A percentile compares a stretch with the other conserved stretches of the same genome.
Conservation (phyloP, 345 rosid species). For the Mercurialis annua region DNA sequence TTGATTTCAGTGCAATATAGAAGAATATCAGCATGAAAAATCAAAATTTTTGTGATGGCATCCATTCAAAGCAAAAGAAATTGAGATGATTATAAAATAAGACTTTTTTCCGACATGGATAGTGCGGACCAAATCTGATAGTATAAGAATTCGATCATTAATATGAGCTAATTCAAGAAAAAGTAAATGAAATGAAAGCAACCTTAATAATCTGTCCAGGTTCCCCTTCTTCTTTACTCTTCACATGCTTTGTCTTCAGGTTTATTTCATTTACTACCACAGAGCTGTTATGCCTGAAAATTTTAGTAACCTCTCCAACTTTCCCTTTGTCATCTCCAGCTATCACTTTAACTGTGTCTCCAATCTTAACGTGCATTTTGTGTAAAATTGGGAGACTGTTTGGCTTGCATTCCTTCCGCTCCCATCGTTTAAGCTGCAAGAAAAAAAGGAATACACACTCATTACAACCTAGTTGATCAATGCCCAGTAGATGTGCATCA, state of each 20-base stretch:
- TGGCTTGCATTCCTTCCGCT: slow-evolving; percentile 81
- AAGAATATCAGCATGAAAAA: background rate
- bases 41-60: background rate
- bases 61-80: background rate
- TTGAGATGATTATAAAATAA: background rate
- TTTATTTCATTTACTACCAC: slow-evolving; percentile 71
- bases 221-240: slow-evolving; percentile 83
- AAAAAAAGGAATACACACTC: background rate
- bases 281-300: slow-evolving; percentile 74
- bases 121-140: background rate
- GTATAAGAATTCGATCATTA: background rate
- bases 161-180: background rate
- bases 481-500: background rate
- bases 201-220: slow-evolving; percentile 90
- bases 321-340: slow-evolving; percentile 87
- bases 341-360: slow-evolving; percentile 80
- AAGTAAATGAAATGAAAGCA: background rate
- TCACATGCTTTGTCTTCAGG: slow-evolving; percentile 88
- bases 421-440: slow-evolving; percentile 82
- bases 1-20: too few relatives aligned
- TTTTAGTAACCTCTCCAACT: slow-evolving; percentile 67
- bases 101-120: background rate
- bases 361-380: slow-evolving; percentile 88
- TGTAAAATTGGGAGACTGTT: slow-evolving; percentile 86
- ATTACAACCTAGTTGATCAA: background rate